Conservation (phyloP, 345 rosid species). For the Nasturtium officinale region DNA sequence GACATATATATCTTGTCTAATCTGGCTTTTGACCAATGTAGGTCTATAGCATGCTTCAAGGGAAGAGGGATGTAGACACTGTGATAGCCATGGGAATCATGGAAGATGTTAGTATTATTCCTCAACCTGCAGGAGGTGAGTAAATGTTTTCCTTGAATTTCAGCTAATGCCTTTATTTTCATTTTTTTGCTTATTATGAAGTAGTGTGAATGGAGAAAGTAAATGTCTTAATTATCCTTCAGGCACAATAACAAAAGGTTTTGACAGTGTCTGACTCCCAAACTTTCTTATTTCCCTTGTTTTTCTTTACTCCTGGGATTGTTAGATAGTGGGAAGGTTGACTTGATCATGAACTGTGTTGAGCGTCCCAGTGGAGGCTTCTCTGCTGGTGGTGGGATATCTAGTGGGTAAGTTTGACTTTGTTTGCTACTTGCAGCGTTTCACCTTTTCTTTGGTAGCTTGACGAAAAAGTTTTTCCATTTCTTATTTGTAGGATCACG, state of each 20-base stretch:
- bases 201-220: constrained; percentile 15
- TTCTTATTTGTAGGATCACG: constrained; percentile 67
- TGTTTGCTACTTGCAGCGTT: constrained; percentile 1
- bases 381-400: constrained; percentile 95
- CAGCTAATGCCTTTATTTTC: constrained; percentile 15
- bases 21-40: constrained; percentile 35
- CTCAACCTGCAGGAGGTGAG: constrained; percentile 97
- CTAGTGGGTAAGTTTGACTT: constrained; percentile 76
- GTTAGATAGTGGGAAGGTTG: constrained; percentile 83
- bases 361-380: constrained; percentile 97
- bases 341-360: constrained; percentile 88
- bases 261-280: constrained; percentile 4
- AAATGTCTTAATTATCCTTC: constrained; percentile 8
- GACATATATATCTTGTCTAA: constrained; percentile 8
- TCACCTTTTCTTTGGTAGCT: constrained; percentile 20
- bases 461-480: constrained; percentile 4
- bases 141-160: constrained; percentile 10
- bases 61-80: constrained; percentile 91
- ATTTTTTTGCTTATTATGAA: constrained; percentile 18
- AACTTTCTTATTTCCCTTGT: constrained; percentile 7
- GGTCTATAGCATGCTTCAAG: constrained; percentile 97
- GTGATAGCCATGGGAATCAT: constrained; percentile 93
- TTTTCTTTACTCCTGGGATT: constrained; percentile 9
- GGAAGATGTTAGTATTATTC: constrained; percentile 93
- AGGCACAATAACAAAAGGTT: constrained; percentile 13